A percentile compares a stretch with the other conserved stretches of the same genome.
Evolutionary conservation across 805 yeast genomes (phyloP).

Genomic region (Nakazawaea ernobii): DNA sequence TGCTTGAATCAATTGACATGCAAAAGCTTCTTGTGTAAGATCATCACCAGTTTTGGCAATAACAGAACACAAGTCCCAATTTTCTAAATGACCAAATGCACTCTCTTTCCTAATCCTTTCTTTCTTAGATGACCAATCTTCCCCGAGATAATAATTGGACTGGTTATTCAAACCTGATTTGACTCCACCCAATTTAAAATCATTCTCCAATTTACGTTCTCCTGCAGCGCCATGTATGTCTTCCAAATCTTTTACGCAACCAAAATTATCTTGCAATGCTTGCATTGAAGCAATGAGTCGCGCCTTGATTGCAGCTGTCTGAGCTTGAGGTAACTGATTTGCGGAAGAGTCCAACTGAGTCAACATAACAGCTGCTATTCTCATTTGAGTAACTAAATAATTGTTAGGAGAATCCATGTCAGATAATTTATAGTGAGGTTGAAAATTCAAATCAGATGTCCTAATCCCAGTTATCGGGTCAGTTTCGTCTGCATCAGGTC

Average conservation of each 20-base stretch:
- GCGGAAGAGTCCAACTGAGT: constrained; percentile 75
- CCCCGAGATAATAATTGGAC: constrained; percentile 58
- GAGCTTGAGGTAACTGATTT: constrained; percentile 47
- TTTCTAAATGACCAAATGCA: constrained; percentile 75
- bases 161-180: constrained; percentile 25
- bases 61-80: constrained; percentile 94
- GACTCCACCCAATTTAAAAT: constrained; percentile 78
- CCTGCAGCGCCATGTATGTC: constrained; percentile 71
- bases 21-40: constrained; percentile 94
- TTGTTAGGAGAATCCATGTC: constrained; percentile 24
- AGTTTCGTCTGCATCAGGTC: constrained; percentile 11
- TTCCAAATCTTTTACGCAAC: constrained; percentile 38
- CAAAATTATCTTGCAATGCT: constrained; percentile 63
- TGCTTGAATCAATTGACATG: constrained; percentile 87
- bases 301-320: constrained; percentile 61
- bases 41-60: constrained; percentile 97
- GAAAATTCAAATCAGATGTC: constrained; percentile 21
- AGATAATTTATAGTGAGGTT: constrained; percentile 17
- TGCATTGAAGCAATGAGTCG: constrained; percentile 71
- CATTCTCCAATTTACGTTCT: constrained; percentile 87
- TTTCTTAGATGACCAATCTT: constrained; percentile 86
- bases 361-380: constrained; percentile 93
- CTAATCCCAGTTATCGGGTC: constrained; percentile 11
- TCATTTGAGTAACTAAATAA: constrained; percentile 83
- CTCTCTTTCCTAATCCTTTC: constrained; percentile 75